These are phyloP conservation scores for Glycyrrhiza uralensis DNA, from an alignment of 306 rosid genomes.

Conservation along the genomic window DNA sequence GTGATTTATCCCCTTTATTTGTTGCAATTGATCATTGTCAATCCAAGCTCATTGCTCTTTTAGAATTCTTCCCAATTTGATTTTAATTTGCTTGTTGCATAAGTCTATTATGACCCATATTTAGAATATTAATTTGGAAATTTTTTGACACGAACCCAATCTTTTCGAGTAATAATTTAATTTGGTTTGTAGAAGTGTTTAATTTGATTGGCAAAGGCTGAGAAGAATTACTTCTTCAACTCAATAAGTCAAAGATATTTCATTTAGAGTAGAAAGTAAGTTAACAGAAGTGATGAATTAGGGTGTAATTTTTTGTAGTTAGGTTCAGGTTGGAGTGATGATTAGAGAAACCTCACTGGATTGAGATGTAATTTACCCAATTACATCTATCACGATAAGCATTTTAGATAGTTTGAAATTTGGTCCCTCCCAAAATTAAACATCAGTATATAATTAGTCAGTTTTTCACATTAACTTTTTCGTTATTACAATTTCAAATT, in stretches of 20 bases:
- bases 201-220: too few relatives aligned
- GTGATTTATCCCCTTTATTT: too few relatives aligned
- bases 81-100: too few relatives aligned
- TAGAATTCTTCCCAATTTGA: too few relatives aligned
- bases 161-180: too few relatives aligned
- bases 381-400: background rate
- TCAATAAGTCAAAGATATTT: background rate
- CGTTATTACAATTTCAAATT: background rate
- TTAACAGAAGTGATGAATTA: background rate
- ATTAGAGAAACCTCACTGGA: background rate
- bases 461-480: constrained; percentile 5
- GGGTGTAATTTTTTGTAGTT: background rate
- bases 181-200: too few relatives aligned
- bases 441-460: background rate
- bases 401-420: background rate
- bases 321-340: background rate
- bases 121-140: too few relatives aligned
- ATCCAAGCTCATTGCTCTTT: too few relatives aligned
- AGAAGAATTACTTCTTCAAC: background rate
- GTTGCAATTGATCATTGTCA: too few relatives aligned
- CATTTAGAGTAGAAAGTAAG: background rate
- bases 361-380: background rate
- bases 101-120: too few relatives aligned
- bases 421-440: background rate
- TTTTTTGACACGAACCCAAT: too few relatives aligned